A percentile compares a stretch with the other conserved stretches of the same genome.
Conservation (phyloP, 106 monocot species). For the Phalaenopsis aphrodite region DNA sequence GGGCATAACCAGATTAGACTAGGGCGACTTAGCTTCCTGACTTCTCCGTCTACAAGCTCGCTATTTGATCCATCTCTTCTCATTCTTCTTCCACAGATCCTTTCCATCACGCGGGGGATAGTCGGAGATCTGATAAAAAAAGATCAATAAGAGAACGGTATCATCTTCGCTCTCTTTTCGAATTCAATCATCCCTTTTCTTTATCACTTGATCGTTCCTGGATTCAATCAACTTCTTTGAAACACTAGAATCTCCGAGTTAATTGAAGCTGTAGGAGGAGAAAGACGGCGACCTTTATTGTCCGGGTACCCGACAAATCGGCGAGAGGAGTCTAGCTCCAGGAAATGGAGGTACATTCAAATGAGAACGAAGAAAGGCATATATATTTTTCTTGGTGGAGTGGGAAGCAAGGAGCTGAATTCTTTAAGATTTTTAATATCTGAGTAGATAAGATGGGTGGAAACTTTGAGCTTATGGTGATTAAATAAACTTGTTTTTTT, state of each 20-base stretch:
- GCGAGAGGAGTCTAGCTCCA: neutral
- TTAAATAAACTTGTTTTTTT: neutral
- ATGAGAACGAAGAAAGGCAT: neutral
- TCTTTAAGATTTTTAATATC: neutral
- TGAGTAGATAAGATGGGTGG: neutral
- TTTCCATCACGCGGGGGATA: slow-evolving; percentile 3
- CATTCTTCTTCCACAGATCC: neutral
- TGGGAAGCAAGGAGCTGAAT: neutral
- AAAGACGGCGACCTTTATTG: neutral
- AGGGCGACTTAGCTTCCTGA: slow-evolving; percentile 7
- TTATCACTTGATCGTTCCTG: neutral
- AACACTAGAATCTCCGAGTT: neutral
- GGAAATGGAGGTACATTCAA: neutral
- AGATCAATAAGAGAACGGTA: slow-evolving; percentile 5
- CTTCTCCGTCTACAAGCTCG: slow-evolving; percentile 8
- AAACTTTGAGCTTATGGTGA: neutral
- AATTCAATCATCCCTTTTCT: slow-evolving; percentile 20
- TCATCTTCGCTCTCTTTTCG: slow-evolving; percentile 13
- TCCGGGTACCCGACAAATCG: neutral
- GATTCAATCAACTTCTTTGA: neutral
- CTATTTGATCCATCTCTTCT: slow-evolving; percentile 4
- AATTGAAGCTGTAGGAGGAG: neutral
- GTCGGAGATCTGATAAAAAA: neutral
- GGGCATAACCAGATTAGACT: slow-evolving; percentile 23
- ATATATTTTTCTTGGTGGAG: neutral